Base-by-base conservation (phyloP, 1,139 yeast genomes). In the Pneumocystis sp. region DNA sequence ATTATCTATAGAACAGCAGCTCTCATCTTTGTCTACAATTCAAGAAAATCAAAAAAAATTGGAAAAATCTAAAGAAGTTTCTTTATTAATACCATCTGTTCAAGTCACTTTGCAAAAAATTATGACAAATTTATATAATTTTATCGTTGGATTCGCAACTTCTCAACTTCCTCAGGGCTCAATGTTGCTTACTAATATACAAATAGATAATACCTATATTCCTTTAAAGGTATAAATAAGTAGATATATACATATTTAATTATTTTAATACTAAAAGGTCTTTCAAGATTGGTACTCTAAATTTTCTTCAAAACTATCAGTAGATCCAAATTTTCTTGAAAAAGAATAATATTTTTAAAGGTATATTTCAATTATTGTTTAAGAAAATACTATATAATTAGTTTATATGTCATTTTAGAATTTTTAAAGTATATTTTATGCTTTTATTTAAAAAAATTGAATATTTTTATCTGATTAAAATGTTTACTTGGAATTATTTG, bases 201-300 rank as follows among this genome's bases (percentile, higher is more conserved):
- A 62, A 19, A 66, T 67, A 15, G 56, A 59, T 44, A 62, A 50
- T 56, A 64, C 59, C 4, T 64, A 56, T 39, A 62, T 64, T 8
- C 66, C 66, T 5, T 29, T 64, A n/a, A 40, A 31, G 66, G 64
- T 37, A 64, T 63, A 45, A 63, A 61, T 39, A 31, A 65, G 64
- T 37, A 64, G 61, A 45, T 65, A 61, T 39, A 65, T 63, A 31
- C 61, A 64, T 71, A 75, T 77, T 7, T 78, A 82, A 39, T 96
- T 96, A 0, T 87, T 83, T 71, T 96, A 91, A 5, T 89, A 95
- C 1, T 88, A 93, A 74, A 87, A 85, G 72, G 89, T 86, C 62
- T 91, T 93, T 72, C 96, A 93, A 74, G 86, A 83, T 56, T 93
- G 99, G 99, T 70, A 98, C 97, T 85, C 82, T 69, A 93, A 90